These are phyloP conservation scores for Salvia rosmarinus DNA, from an alignment of 257 asterid species.

Conservation along the genomic window DNA sequence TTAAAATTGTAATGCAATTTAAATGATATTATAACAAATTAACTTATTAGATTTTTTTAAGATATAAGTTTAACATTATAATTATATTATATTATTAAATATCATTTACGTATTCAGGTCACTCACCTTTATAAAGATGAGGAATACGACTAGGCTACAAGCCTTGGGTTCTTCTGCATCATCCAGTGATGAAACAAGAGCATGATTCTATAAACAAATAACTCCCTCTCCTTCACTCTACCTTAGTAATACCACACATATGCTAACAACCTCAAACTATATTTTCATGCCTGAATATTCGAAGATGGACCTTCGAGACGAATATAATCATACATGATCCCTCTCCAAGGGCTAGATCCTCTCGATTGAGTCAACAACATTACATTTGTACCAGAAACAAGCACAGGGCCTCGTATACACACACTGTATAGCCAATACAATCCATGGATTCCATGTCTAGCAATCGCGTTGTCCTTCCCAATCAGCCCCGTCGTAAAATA, in stretches of 20 bases:
- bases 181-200: no score
- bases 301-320: slow-evolving; percentile 69
- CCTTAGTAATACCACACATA: neutral
- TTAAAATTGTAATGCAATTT: no score
- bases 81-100: no score
- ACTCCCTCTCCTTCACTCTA: neutral
- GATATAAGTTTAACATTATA: no score
- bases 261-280: neutral
- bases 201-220: neutral
- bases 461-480: slow-evolving; percentile 80
- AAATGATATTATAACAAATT: no score
- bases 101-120: no score
- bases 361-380: slow-evolving; percentile 62
- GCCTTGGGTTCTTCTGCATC: no score
- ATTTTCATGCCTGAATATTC: slow-evolving; percentile 19
- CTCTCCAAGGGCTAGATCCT: slow-evolving; percentile 54
- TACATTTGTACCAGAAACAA: slow-evolving; percentile 43
- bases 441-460: slow-evolving; percentile 80
- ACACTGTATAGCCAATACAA: slow-evolving; percentile 61
- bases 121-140: no score
- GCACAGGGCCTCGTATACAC: slow-evolving; percentile 40
- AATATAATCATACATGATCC: slow-evolving; percentile 79
- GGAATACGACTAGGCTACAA: no score
- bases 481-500: slow-evolving; percentile 58
- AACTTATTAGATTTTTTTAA: no score